A percentile compares a stretch with the other conserved stretches of the same genome.
Evolutionary conservation across 2,329 filamentous ascomycete genomes (phyloP).

Genomic region (Leptographium lundbergii): DNA sequence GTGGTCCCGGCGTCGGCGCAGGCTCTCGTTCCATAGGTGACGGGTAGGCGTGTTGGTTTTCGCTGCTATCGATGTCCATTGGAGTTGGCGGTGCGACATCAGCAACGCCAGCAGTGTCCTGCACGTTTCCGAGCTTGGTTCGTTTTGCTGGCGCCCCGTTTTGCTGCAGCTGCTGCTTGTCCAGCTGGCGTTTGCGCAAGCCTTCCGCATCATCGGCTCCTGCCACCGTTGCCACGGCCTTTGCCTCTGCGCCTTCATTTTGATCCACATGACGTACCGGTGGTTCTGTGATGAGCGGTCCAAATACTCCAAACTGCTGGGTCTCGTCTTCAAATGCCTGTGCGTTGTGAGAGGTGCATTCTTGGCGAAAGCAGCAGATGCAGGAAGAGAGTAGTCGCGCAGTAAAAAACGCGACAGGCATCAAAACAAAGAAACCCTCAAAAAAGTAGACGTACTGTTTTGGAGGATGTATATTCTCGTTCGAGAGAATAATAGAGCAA

Average conservation of each 20-base stretch:
- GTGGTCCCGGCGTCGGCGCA: conserved; percentile 36
- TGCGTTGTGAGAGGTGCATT: conserved; percentile 28
- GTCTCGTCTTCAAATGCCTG: conserved; percentile 30
- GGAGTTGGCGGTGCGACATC: conserved; percentile 30
- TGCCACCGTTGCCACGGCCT: not conserved
- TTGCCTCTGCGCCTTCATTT: not conserved
- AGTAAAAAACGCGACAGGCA: conserved; percentile 2
- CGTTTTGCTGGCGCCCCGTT: conserved; percentile 48
- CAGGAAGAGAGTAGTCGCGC: not conserved
- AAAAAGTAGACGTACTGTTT: conserved; percentile 31
- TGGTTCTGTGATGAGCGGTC: conserved; percentile 36
- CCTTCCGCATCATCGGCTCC: conserved; percentile 26
- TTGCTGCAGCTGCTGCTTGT: conserved; percentile 30
- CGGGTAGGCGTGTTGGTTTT: conserved; percentile 48
- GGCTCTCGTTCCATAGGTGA: conserved; percentile 49
- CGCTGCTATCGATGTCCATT: conserved; percentile 46
- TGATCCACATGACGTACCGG: conserved; percentile 21
- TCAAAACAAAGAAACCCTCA: not conserved
- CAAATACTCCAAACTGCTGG: conserved; percentile 42
- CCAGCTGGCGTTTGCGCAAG: conserved; percentile 37
- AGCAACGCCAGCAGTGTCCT: conserved; percentile 34
- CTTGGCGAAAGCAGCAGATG: not conserved
- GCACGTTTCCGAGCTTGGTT: conserved; percentile 48
- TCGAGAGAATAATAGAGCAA: conserved; percentile 48
- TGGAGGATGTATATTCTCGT: conserved; percentile 32